These are phyloP conservation scores for Karstenula rhodostoma DNA, from an alignment of 2,329 filamentous ascomycete species.

Conservation along the genomic window DNA sequence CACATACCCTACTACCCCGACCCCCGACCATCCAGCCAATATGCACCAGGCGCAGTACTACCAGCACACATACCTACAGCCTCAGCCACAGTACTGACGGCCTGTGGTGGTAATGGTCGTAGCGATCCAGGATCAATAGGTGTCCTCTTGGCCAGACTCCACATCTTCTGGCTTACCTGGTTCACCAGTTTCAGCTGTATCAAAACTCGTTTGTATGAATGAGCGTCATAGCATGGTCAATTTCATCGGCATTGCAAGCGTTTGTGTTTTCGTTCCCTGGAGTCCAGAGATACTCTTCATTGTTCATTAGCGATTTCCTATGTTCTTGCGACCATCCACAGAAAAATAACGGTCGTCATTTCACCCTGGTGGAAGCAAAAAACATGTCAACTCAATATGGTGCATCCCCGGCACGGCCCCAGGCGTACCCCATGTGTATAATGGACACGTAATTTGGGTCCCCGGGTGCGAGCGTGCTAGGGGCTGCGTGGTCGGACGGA, in stretches of 20 bases:
- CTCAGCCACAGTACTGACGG: constrained; percentile 45
- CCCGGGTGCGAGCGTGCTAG: constrained; percentile 26
- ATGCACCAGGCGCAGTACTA: constrained; percentile 46
- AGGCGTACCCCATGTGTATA: constrained; percentile 32
- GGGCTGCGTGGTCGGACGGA: constrained; percentile 26
- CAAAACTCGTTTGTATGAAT: constrained; percentile 49
- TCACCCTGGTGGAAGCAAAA: constrained; percentile 24
- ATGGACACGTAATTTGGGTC: constrained; percentile 45
- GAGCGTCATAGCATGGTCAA: constrained; percentile 52
- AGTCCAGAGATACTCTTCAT: constrained; percentile 41
- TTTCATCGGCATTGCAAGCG: constrained; percentile 49
- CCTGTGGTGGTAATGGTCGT: constrained; percentile 22
- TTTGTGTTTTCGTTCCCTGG: constrained; percentile 41
- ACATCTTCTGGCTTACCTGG: constrained; percentile 14
- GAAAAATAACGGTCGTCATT: constrained; percentile 30
- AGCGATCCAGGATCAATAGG: constrained; percentile 27
- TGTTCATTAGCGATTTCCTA: constrained; percentile 46
- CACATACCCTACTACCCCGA: constrained; percentile 49
- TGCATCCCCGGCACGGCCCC: constrained; percentile 25
- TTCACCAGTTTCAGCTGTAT: constrained; percentile 41
- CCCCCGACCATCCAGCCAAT: constrained; percentile 41
- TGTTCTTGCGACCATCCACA: constrained; percentile 37
- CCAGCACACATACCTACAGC: constrained; percentile 45
- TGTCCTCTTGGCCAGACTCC: constrained; percentile 21
- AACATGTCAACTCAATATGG: constrained; percentile 29